Base-by-base conservation (phyloP, 495 filamentous ascomycete species). In the Aspergillus kassunensis region DNA sequence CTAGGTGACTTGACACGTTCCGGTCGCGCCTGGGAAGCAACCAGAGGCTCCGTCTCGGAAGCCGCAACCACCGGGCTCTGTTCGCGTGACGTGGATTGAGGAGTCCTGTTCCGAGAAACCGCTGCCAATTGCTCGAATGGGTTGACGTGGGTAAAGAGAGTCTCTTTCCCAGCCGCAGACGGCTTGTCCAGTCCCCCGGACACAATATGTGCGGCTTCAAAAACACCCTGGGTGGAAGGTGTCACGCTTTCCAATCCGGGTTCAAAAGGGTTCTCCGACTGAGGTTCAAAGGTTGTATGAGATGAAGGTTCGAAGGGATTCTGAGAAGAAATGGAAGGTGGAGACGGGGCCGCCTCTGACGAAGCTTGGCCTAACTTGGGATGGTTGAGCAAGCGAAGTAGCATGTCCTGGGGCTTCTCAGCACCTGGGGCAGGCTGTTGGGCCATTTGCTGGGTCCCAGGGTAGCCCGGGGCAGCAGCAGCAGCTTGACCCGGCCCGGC, bases 121-220 rank as follows among this genome's bases (percentile, higher is more conserved):
- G 85, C 80, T 52, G 85, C 78, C 24, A 90, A 64, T 61, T 89
- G 83, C 25, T 90, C 87, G 53, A 92, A 91, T 4, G 88, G 88
- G 58, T 90, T 90, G 54, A 85, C 80, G 62, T 89, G 89, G 24
- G 80, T 88, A 69, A 92, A 92, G 21, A 86, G 71, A 16, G 72
- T 67, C 3, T 68, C 70, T 51, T 80, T 79, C 57, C 59, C 35
- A 54, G 43, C 15, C 10, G 54, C 29, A 7, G 50, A 54, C 30
- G 44, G 46, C 29, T 19, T 20, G 66, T 72, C 69, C 49, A 57
- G 63, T 59, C 61, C 61, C 58, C 57, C 62, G 61, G 61, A 45
- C 21, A 41, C 40, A 9, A 37, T 3, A n/a, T 49, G 62, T 36
- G 57, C 44, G 3, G 59, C 35, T 23, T 67, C 60, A 30, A 37